Conservation (phyloP, 768 basidiomycete genomes). For the Suillus brevipes region DNA sequence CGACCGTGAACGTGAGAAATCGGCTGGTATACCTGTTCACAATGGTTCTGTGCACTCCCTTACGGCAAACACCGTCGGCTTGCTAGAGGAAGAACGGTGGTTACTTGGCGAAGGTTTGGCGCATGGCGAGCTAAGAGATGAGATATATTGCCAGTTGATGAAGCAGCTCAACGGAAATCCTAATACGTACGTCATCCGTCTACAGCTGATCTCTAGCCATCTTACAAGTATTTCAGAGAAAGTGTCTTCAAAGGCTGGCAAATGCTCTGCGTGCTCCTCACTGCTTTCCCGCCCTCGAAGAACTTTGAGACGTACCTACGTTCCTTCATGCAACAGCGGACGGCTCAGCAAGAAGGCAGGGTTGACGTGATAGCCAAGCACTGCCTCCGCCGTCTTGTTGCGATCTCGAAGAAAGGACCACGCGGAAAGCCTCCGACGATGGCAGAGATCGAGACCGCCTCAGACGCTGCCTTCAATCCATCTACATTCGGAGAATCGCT, state of each 20-base stretch:
- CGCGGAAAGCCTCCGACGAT: constrained; percentile 79
- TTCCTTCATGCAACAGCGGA: constrained; percentile 75
- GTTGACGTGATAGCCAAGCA: constrained; percentile 91
- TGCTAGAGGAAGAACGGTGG: constrained; percentile 87
- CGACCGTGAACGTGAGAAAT: constrained; percentile 75
- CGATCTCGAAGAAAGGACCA: constrained; percentile 81
- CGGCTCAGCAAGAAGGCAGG: constrained; percentile 66
- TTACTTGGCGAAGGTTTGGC: constrained; percentile 75
- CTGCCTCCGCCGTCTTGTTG: constrained; percentile 74
- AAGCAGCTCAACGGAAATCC: constrained; percentile 89
- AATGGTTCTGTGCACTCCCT: constrained; percentile 47
- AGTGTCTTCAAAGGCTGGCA: constrained; percentile 93
- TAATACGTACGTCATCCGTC: constrained; percentile 54
- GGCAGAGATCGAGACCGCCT: constrained; percentile 90
- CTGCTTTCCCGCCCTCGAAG: constrained; percentile 91
- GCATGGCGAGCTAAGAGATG: constrained; percentile 86
- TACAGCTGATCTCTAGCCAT: neutral
- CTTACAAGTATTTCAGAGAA: constrained; percentile 48
- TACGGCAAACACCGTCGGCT: constrained; percentile 42
- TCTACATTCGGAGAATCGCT: constrained; percentile 92
- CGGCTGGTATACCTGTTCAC: constrained; percentile 46
- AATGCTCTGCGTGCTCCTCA: constrained; percentile 83
- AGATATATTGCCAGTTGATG: constrained; percentile 91
- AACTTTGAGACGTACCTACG: constrained; percentile 86
- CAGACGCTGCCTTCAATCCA: constrained; percentile 94